Evolutionary conservation across 2,329 filamentous ascomycete species (phyloP).

Genomic region (Moelleriella libera): DNA sequence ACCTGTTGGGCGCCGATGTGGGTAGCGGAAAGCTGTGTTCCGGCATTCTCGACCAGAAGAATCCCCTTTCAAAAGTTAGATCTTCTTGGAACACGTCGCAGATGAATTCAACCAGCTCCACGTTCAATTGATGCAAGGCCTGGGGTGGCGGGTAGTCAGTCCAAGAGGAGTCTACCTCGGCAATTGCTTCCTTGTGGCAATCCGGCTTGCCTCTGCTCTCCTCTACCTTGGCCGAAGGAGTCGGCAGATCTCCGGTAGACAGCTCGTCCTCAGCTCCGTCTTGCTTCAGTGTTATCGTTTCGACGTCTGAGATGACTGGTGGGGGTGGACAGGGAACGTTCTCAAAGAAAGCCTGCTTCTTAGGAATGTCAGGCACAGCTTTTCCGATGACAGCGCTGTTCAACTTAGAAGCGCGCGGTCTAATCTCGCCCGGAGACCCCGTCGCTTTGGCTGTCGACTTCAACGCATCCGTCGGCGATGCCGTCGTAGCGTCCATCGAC

Average conservation of each 20-base stretch:
- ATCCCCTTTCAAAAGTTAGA: slow-evolving; percentile 32
- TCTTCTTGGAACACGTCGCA: slow-evolving; percentile 47
- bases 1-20: slow-evolving; percentile 2
- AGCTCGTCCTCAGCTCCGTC: slow-evolving; percentile 4
- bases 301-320: slow-evolving; percentile 9
- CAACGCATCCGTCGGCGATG: slow-evolving; percentile 14
- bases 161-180: slow-evolving; percentile 11
- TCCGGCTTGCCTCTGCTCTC: slow-evolving; percentile 5
- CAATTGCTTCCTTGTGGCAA: slow-evolving; percentile 9
- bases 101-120: slow-evolving; percentile 43
- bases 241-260: neutral
- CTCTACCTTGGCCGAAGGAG: slow-evolving; percentile 1
- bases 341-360: slow-evolving; percentile 23
- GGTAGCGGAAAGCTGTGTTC: slow-evolving; percentile 6
- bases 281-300: slow-evolving; percentile 7
- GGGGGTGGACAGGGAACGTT: slow-evolving; percentile 15
- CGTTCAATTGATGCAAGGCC: slow-evolving; percentile 36
- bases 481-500: slow-evolving; percentile 17
- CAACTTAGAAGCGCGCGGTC: slow-evolving; percentile 15
- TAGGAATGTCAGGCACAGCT: slow-evolving; percentile 19
- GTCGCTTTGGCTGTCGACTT: slow-evolving; percentile 16
- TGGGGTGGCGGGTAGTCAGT: slow-evolving; percentile 34
- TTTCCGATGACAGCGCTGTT: slow-evolving; percentile 11
- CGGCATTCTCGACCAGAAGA: slow-evolving; percentile 22
- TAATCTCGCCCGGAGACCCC: slow-evolving; percentile 19